phyloP scores from a whole-genome alignment of 139 green algal genomes.

The Chlamydomonas asymmetrica region DNA sequence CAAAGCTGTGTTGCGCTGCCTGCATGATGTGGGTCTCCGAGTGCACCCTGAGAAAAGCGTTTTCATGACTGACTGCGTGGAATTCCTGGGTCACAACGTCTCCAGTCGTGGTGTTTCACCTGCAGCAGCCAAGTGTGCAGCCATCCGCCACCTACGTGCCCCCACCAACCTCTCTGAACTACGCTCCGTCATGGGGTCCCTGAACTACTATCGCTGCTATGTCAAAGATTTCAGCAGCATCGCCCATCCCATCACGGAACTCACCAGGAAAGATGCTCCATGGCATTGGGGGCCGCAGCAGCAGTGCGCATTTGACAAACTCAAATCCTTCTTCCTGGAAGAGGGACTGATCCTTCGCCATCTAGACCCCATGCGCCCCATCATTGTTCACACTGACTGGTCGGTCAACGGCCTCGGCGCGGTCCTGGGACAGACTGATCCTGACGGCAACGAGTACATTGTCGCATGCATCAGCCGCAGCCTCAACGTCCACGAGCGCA shows the following conservation, averaged over 20 bases:
- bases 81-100: conserved; percentile 49
- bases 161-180: conserved; percentile 33
- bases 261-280: conserved; percentile 27
- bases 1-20: neutral
- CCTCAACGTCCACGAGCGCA: conserved; percentile 22
- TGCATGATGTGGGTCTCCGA: conserved; percentile 17
- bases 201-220: conserved; percentile 53
- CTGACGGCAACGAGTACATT: conserved; percentile 6
- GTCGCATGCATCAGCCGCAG: conserved; percentile 5
- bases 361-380: neutral
- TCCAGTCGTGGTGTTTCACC: conserved; percentile 11
- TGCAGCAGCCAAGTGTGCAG: conserved; percentile 31
- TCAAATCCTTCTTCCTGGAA: conserved; percentile 5
- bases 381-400: conserved; percentile 7
- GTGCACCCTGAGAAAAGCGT: conserved; percentile 33
- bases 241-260: conserved; percentile 21
- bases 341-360: neutral
- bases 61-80: conserved; percentile 9
- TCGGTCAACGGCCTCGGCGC: conserved; percentile 22
- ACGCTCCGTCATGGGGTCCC: conserved; percentile 33
- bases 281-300: conserved; percentile 30
- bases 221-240: conserved; percentile 34
- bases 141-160: conserved; percentile 28
- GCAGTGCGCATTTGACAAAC: neutral
- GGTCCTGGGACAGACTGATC: conserved; percentile 36